A percentile compares a stretch with the other conserved stretches of the same genome.
phyloP scores from a whole-genome alignment of 495 filamentous ascomycete genomes.

The Hapsidospora chrysogenum region DNA sequence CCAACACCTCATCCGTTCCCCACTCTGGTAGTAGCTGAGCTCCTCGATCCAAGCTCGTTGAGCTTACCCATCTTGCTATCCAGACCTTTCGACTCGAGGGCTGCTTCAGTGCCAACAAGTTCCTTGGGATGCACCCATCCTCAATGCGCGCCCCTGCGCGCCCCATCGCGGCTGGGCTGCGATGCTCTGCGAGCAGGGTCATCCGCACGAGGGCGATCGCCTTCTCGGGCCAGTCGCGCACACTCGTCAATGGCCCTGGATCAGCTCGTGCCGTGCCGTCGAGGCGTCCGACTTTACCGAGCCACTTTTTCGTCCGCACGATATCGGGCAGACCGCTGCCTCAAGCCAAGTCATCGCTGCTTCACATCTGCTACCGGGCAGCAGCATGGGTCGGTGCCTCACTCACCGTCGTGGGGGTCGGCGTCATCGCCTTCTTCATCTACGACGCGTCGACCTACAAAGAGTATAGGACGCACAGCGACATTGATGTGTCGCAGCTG shows the following conservation, averaged over 20 bases:
- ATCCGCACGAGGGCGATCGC: neutral
- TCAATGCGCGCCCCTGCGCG: no score
- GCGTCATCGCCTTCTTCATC: slow-evolving; percentile 71
- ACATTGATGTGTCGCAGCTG: slow-evolving; percentile 66
- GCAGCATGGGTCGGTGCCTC: slow-evolving; percentile 32
- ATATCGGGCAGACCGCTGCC: slow-evolving; percentile 33
- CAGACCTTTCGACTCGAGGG: no score
- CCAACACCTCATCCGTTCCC: no score
- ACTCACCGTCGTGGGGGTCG: slow-evolving; percentile 22
- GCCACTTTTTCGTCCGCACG: slow-evolving; percentile 6
- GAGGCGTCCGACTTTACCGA: neutral
- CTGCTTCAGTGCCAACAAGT: no score
- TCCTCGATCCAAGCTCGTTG: no score
- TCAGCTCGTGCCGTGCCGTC: slow-evolving; percentile 2
- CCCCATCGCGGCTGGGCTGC: no score
- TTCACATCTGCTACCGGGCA: slow-evolving; percentile 33
- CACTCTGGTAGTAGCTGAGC: no score
- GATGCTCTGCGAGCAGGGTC: neutral
- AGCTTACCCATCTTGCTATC: no score
- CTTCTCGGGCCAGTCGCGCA: neutral
- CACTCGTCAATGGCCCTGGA: no score
- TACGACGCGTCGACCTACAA: slow-evolving; percentile 90
- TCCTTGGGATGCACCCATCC: no score
- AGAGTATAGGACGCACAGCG: slow-evolving; percentile 41
- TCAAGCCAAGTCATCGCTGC: slow-evolving; percentile 18